Base-by-base conservation (phyloP, 2,329 filamentous ascomycete species). In the Cordyceps tenuipes region DNA sequence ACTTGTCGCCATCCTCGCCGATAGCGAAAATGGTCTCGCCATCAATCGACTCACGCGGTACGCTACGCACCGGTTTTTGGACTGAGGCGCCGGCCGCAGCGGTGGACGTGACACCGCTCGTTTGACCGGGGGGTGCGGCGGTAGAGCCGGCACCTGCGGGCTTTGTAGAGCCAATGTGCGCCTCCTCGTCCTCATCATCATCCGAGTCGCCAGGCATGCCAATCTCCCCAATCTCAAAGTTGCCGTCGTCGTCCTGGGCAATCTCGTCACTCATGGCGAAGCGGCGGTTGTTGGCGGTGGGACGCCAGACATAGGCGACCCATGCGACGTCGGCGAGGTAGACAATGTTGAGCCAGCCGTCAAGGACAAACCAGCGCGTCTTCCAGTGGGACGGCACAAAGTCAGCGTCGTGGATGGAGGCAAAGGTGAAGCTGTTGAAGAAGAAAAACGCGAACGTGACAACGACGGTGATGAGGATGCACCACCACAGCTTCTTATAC, bases 191-290 rank as follows among this genome's bases (percentile, higher is more conserved):
- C 2, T 69, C 72, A 41, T 84, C 72, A 41, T 84, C 76, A 60
- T 84, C 81, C 55, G 80, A 84, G 63, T 85, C 82, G 57, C 85
- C 85, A 3, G 83, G 82, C 55, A 90, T 89, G 56, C 90, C 91
- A 63, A 99, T 88, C 60, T 94, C 94, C 53, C 89, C 89, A 71
- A 99, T 95, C 71, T 97, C 94, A 71, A 99, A 99, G 50, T 80
- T 83, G 41, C 94, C 94, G 70, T 97, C 93, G 67, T 99, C 94
- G 68, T 99, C 94, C 82, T 97, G 94, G 3, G 94, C 93, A 70
- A 99, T 88, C 83, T 99, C 94, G 69, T 99, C 94, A 76, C 90
- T 96, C 94, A 99, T 99, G 63, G 94, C 94, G 69, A 99, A 99
- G 61, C 94, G 85, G 67, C 92, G 84, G 76, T 99, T 99, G 76